Conservation (phyloP, 2,329 filamentous ascomycete species). For the Ophiostoma quercus region DNA sequence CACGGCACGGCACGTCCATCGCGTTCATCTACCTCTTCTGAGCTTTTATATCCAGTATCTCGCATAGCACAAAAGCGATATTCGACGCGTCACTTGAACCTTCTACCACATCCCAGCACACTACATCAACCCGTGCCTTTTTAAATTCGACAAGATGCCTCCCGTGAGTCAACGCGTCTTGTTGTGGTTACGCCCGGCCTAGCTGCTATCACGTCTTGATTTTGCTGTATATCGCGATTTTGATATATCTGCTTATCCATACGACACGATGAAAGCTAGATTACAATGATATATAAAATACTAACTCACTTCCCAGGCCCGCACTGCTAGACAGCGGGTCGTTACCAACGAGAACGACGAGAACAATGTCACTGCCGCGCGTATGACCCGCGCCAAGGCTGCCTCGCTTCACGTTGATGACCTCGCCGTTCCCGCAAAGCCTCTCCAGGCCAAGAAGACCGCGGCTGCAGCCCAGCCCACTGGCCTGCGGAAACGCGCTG, state of each 20-base stretch:
- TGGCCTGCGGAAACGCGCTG: constrained; percentile 65
- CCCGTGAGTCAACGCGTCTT: constrained; percentile 24
- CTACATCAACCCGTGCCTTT: background rate
- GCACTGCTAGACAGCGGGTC: constrained; percentile 66
- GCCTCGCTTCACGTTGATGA: constrained; percentile 65
- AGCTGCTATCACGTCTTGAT: background rate
- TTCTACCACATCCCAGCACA: background rate
- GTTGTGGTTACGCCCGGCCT: background rate
- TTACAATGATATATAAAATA: background rate
- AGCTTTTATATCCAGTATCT: constrained; percentile 16
- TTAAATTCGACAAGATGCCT: constrained; percentile 25
- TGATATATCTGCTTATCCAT: background rate
- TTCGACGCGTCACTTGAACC: background rate
- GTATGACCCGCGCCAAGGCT: constrained; percentile 88
- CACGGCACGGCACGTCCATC: background rate
- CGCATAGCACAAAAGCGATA: background rate
- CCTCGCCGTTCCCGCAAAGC: constrained; percentile 51
- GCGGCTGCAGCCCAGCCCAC: constrained; percentile 38
- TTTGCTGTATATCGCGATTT: background rate
- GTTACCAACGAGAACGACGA: constrained; percentile 93
- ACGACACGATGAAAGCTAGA: no score
- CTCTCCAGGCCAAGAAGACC: constrained; percentile 43
- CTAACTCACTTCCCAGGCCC: constrained; percentile 37
- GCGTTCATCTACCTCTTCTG: background rate
- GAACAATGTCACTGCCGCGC: constrained; percentile 69